These are phyloP conservation scores for Geoglossum glabrum DNA, from an alignment of 495 filamentous ascomycete genomes.

Conservation along the genomic window DNA sequence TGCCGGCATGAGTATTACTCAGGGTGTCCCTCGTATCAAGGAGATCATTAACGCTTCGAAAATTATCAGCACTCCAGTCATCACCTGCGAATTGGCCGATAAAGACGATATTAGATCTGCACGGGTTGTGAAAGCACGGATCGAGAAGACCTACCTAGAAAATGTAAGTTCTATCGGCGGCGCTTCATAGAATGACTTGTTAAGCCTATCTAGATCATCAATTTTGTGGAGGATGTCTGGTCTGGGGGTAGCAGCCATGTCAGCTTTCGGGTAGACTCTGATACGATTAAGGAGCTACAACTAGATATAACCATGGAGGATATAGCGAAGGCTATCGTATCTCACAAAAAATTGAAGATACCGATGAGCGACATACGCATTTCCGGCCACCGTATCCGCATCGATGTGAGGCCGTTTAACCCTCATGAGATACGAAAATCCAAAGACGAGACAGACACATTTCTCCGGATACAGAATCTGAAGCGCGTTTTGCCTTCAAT, in stretches of 20 bases:
- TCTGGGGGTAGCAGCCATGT: slow-evolving; percentile 50
- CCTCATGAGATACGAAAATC: slow-evolving; percentile 10
- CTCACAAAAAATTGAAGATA: slow-evolving; percentile 60
- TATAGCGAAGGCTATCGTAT: slow-evolving; percentile 51
- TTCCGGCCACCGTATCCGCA: slow-evolving; percentile 26
- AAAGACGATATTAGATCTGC: slow-evolving; percentile 50
- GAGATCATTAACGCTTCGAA: slow-evolving; percentile 98
- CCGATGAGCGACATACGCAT: slow-evolving; percentile 28
- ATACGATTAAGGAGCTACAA: slow-evolving; percentile 55
- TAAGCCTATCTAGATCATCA: slow-evolving; percentile 35
- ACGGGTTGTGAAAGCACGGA: slow-evolving; percentile 69
- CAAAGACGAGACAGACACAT: slow-evolving; percentile 40
- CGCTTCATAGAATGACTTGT: slow-evolving; percentile 12
- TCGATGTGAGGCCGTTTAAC: slow-evolving; percentile 22
- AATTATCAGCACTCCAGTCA: slow-evolving; percentile 82
- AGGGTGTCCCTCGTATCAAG: slow-evolving; percentile 97
- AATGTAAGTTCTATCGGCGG: slow-evolving; percentile 26
- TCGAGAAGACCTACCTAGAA: slow-evolving; percentile 68
- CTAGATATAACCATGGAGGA: slow-evolving; percentile 51
- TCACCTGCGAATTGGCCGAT: slow-evolving; percentile 60
- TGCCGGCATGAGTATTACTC: slow-evolving; percentile 94
- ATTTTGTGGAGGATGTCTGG: slow-evolving; percentile 67
- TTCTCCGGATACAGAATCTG: slow-evolving; percentile 62
- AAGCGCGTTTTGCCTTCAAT: slow-evolving; percentile 64
- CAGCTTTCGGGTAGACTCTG: slow-evolving; percentile 52